phyloP scores from a whole-genome alignment of 495 filamentous ascomycete species.

The Cercophora newfieldiana region DNA sequence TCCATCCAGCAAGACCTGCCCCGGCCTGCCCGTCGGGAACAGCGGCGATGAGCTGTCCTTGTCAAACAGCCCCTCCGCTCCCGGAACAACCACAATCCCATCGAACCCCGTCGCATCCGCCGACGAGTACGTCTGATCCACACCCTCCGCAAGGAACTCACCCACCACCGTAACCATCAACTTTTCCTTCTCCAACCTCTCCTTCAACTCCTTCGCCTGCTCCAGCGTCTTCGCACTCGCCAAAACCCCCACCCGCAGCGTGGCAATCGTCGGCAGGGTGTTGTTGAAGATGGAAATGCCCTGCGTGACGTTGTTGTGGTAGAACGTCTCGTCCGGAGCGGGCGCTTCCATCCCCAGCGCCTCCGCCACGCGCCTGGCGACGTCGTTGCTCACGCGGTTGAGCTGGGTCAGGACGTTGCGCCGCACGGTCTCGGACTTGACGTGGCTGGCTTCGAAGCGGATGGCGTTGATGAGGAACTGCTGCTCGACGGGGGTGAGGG shows the following conservation, averaged over 20 bases:
- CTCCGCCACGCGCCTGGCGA: constrained; percentile 64
- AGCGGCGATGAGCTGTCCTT: constrained; percentile 45
- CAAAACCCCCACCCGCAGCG: constrained; percentile 68
- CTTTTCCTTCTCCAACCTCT: constrained; percentile 45
- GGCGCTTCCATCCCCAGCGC: constrained; percentile 62
- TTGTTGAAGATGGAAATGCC: constrained; percentile 61
- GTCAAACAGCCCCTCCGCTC: constrained; percentile 56
- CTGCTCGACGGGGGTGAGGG: constrained; percentile 65
- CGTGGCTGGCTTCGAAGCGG: constrained; percentile 68
- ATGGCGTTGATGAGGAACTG: constrained; percentile 78
- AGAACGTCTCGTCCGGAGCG: constrained; percentile 61
- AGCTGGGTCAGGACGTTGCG: constrained; percentile 67
- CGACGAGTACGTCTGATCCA: constrained; percentile 69
- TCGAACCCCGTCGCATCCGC: constrained; percentile 73
- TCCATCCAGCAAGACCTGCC: constrained; percentile 64
- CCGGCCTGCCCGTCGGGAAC: constrained; percentile 63
- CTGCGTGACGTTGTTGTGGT: constrained; percentile 68
- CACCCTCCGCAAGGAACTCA: constrained; percentile 55
- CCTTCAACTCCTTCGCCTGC: constrained; percentile 51
- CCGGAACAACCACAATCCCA: constrained; percentile 62
- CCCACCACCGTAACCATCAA: constrained; percentile 63
- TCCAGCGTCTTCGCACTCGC: constrained; percentile 46
- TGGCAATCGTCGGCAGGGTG: constrained; percentile 59
- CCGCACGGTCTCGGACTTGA: constrained; percentile 57
- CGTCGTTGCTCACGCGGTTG: constrained; percentile 68